phyloP scores from a whole-genome alignment of 2,329 filamentous ascomycete species.

The Colletotrichum truncatum region DNA sequence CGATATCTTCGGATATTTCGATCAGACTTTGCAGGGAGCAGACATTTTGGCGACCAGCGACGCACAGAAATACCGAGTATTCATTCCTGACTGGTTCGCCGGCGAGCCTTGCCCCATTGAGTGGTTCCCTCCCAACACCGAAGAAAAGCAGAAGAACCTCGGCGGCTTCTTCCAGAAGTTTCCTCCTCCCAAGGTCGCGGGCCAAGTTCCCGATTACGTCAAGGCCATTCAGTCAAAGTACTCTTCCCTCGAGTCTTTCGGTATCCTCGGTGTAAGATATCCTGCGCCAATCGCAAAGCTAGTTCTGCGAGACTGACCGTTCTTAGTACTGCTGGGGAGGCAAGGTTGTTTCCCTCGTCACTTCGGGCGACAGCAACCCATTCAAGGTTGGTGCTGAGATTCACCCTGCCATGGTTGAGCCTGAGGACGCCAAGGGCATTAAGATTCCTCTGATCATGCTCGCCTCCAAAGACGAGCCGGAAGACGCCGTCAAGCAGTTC shows the following conservation, averaged over 20 bases:
- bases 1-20: slow-evolving; percentile 77
- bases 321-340: slow-evolving; percentile 79
- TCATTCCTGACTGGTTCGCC: slow-evolving; percentile 92
- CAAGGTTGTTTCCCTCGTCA: slow-evolving; percentile 67
- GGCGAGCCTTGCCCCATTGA: slow-evolving; percentile 71
- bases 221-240: slow-evolving; percentile 61
- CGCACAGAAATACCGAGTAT: slow-evolving; percentile 79
- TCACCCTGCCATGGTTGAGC: slow-evolving; percentile 73
- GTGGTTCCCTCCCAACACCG: slow-evolving; percentile 70
- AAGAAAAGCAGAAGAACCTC: slow-evolving; percentile 70
- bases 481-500: slow-evolving; percentile 64
- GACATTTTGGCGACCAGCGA: slow-evolving; percentile 70
- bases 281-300: no score
- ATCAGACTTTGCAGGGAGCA: slow-evolving; percentile 75
- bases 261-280: slow-evolving; percentile 68
- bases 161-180: slow-evolving; percentile 65
- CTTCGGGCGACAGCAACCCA: slow-evolving; percentile 59
- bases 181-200: slow-evolving; percentile 56
- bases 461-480: slow-evolving; percentile 72
- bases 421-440: slow-evolving; percentile 67
- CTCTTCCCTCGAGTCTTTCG: slow-evolving; percentile 66
- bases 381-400: slow-evolving; percentile 63
- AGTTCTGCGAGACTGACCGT: slow-evolving; percentile 34
- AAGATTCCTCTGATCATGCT: slow-evolving; percentile 70
- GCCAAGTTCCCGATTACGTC: slow-evolving; percentile 63